Evolutionary conservation across 169 alveolate species (phyloP).

Genomic region (Plasmodium reichenowi): DNA sequence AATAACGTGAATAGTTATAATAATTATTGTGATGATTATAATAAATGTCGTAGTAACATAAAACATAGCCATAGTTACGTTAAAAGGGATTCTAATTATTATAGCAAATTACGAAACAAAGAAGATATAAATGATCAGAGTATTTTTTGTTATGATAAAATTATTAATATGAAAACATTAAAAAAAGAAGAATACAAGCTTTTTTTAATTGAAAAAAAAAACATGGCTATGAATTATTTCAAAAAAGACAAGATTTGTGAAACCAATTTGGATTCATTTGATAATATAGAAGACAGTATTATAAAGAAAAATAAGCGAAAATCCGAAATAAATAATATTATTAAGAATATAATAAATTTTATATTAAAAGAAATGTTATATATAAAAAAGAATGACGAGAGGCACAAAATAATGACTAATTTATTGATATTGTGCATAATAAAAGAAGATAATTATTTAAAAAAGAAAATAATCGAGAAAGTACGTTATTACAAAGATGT

Average conservation of each 20-base stretch:
- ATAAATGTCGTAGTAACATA: background rate
- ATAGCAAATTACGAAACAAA: background rate
- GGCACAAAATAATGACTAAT: conserved; percentile 67
- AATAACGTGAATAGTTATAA: background rate
- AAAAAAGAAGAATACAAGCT: conserved; percentile 61
- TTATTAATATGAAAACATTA: conserved; percentile 15
- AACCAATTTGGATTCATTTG: background rate
- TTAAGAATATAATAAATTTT: conserved; percentile 69
- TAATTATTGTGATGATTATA: background rate
- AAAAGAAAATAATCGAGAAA: conserved; percentile 68
- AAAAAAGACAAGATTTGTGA: background rate
- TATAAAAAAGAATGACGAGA: conserved; percentile 61
- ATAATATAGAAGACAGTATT: background rate
- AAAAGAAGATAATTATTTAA: conserved; percentile 70
- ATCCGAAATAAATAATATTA: conserved; percentile 68
- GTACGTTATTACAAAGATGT: conserved; percentile 8
- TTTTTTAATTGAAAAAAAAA: conserved; percentile 14
- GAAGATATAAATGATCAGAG: background rate
- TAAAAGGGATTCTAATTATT: background rate
- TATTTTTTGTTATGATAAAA: conserved; percentile 42
- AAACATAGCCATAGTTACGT: background rate
- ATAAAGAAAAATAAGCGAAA: conserved; percentile 5
- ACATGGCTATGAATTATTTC: background rate
- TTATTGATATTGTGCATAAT: conserved; percentile 48
- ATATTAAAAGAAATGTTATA: conserved; percentile 65